Evolutionary conservation across 2,329 filamentous ascomycete species (phyloP), one percentile per base, ranked within the genome.

Genomic region (Aspergillus phoenicis): DNA sequence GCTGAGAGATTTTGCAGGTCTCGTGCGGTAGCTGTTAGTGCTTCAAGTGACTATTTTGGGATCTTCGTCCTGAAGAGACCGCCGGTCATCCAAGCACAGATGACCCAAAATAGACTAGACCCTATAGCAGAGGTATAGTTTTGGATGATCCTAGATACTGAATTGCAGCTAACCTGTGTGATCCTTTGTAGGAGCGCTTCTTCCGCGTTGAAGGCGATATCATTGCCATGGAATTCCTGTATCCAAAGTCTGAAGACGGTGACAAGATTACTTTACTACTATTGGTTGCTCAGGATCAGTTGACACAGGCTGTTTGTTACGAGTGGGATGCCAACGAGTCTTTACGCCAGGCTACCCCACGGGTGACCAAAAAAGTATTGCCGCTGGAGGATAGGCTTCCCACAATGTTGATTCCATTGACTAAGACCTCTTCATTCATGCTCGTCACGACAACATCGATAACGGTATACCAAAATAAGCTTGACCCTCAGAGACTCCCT

Each of bases 211-310:
- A 87, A 7, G 93, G 91, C 1, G 82, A 88, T n/a, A 91, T 98
- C 58, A 83, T 94, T 68, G 90, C 91, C 67, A 88, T 97, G 82
- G 90, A 93, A 22, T 99, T 98, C 65, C 82, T 99, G 2, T 87
- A 90, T 61, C 91, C 93, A 7, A 82, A 83, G 8, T 77, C 84
- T 0, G 83, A 86, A 57, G 88, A 93, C 62, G 83, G 86, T 8
- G 82, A 88, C 57, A 87, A 88, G 67, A 85, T 96, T 47, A 88
- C 96, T n/a, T 82, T 98, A 3, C 79, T 97, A 10, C 78, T 97
- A 22, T 74, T 89, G 20, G 75, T 86, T 17, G 73, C 77, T 49
- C 73, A 74, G 61, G 71, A 78, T 26, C 75, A 80, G 2, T 74
- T 73, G 61, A 83, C 80, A 17, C 79, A 81, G 58, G 74, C 83